These are phyloP conservation scores for Boletus barrowsii DNA, from an alignment of 768 basidiomycete species.

Conservation along the genomic window DNA sequence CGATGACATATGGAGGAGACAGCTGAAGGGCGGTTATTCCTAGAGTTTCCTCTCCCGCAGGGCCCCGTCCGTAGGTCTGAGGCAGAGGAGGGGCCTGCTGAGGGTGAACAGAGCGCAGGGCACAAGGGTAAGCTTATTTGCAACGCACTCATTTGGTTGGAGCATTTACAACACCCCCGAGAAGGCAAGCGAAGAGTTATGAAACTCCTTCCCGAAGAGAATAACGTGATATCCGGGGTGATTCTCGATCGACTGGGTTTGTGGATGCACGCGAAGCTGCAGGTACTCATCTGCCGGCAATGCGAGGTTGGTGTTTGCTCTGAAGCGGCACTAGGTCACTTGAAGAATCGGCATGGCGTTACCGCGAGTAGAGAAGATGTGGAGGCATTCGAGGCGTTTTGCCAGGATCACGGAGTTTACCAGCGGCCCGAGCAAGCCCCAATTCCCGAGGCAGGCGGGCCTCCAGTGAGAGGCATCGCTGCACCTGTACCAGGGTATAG, in stretches of 20 bases:
- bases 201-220: no score
- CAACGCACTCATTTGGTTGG: no score
- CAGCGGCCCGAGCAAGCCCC: not conserved
- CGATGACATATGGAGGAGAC: no score
- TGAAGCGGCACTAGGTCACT: not conserved
- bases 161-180: no score
- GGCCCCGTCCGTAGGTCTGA: no score
- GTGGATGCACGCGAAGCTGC: not conserved
- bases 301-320: not conserved
- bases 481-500: not conserved
- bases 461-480: not conserved
- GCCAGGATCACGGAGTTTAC: not conserved
- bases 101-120: no score
- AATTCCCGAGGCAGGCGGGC: not conserved
- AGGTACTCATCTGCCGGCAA: slow-evolving; percentile 2
- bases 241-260: not conserved
- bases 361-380: not conserved
- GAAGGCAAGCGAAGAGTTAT: no score
- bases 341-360: not conserved
- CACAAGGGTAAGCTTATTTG: no score
- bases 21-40: no score
- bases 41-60: no score
- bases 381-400: not conserved
- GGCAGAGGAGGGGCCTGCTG: no score
- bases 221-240: not conserved